These are phyloP conservation scores for Amyloporia xantha DNA, from an alignment of 768 basidiomycete species.

Conservation along the genomic window DNA sequence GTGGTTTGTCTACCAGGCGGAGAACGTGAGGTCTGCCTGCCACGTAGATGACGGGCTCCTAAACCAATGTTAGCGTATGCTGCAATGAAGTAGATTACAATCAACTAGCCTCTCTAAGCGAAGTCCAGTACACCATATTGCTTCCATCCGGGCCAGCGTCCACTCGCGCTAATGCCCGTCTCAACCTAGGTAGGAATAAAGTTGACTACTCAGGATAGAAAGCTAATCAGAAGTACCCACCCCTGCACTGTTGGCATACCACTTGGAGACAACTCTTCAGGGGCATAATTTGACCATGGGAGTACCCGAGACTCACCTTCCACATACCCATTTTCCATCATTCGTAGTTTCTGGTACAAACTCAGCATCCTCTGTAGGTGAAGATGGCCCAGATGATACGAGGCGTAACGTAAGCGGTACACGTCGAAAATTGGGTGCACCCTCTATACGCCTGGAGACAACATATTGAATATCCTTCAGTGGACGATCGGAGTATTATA, in stretches of 20 bases:
- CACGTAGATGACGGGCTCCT: conserved; percentile 93
- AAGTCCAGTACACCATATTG: conserved; percentile 89
- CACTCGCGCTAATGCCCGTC: conserved; percentile 71
- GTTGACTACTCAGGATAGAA: not conserved
- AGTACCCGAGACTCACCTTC: conserved; percentile 68
- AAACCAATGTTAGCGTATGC: conserved; percentile 5
- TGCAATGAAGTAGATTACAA: no score
- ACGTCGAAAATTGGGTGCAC: conserved; percentile 88
- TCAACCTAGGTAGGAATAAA: conserved; percentile 41
- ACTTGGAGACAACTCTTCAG: no score
- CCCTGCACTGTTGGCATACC: conserved; percentile 96
- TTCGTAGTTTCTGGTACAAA: conserved; percentile 31
- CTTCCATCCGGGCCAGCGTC: conserved; percentile 73
- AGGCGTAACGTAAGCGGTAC: conserved; percentile 47
- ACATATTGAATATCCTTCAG: not conserved
- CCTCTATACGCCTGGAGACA: conserved; percentile 70
- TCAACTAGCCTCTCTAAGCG: conserved; percentile 71
- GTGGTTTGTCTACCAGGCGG: conserved; percentile 76
- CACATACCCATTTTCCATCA: conserved; percentile 63
- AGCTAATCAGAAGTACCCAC: conserved; percentile 29
- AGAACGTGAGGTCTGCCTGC: conserved; percentile 86
- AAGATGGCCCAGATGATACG: conserved; percentile 18
- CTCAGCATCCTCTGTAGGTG: conserved; percentile 28
- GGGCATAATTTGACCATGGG: no score
- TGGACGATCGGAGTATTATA: not conserved